Evolutionary conservation across 2,329 filamentous ascomycete species (phyloP), one percentile per base, ranked within the genome.

Genomic region (Nigrograna mackinnonii): DNA sequence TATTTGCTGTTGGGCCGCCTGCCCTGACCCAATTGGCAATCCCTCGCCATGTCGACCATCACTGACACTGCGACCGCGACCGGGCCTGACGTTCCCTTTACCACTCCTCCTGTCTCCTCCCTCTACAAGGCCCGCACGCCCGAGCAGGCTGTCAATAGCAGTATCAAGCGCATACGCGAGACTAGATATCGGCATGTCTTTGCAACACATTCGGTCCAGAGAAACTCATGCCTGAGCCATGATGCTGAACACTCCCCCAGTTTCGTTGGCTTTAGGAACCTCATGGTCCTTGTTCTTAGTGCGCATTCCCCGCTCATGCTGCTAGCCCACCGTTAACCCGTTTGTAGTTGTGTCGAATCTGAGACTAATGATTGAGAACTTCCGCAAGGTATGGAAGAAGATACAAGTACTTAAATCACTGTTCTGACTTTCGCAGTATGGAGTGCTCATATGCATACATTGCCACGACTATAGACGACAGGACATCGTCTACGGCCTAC

Each of bases 241-340:
- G 94, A 97, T 65, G 82, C 89, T 2, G 72, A 80, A 34, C 75
- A 74, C 9, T 76, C 84, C 2, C 89, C 91, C 17, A 96, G 89
- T 66, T 97, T 96, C 64, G 73, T 96, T 13, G 94, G 94, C 1
- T 97, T 99, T 65, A 80, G 92, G 46, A 99, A 99, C 66, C 79
- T 99, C 50, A 96, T 96, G 89, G 88, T 96, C 28, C 85, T 97
- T 60, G 89, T 96, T 26, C 73, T 96, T 47, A 84, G 89, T 94
- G 79, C 50, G 79, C 57, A 51, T 43, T 44, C 54, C 43, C 43
- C 39, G 19, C 34, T 40, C 16, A 16, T 26, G 7, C 2, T 16
- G 19, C 12, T 7, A 14, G 35, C 13, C 12, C 9, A 35, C 19
- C 21, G 33, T 33, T 73, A 48, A 64, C 44, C 4, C 38, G 31